Conservation (phyloP, 2,329 filamentous ascomycete genomes). For the Epichloe scottii region DNA sequence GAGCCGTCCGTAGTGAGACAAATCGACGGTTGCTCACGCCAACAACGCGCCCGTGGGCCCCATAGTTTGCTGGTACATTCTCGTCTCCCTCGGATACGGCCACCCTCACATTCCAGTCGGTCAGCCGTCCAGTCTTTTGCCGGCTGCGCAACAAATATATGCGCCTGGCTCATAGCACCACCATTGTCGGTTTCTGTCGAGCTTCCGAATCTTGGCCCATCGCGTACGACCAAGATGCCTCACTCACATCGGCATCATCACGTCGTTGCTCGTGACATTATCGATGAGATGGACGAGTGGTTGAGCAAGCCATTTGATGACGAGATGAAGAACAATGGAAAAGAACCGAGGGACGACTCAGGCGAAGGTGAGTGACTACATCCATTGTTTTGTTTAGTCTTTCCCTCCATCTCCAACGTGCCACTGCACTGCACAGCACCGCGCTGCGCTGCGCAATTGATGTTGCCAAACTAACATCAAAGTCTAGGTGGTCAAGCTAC, state of each 20-base stretch:
- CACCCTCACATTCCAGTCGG: slow-evolving; percentile 17
- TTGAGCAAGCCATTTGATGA: background rate
- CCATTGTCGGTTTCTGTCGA: background rate
- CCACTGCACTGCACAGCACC: background rate
- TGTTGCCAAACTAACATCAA: background rate
- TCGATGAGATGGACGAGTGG: slow-evolving; percentile 1
- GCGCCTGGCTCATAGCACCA: background rate
- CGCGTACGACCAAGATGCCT: slow-evolving; percentile 15
- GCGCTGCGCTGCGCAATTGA: background rate
- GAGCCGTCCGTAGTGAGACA: slow-evolving; percentile 5
- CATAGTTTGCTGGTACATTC: slow-evolving; percentile 14
- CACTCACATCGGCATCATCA: slow-evolving; percentile 17
- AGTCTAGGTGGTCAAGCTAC: slow-evolving; percentile 10
- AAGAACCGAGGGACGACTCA: background rate
- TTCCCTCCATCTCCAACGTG: background rate
- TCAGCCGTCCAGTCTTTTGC: slow-evolving; percentile 4
- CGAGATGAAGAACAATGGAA: background rate
- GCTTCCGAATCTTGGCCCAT: background rate
- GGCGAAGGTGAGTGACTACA: slow-evolving; percentile 1
- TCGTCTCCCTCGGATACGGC: slow-evolving; percentile 14
- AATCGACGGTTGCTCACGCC: slow-evolving; percentile 6
- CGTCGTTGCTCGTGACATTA: background rate
- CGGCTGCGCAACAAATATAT: slow-evolving; percentile 9
- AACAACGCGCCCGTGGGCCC: slow-evolving; percentile 11
- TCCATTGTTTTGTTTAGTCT: background rate